Evolutionary conservation across 139 green algal genomes (phyloP), one percentile per base, ranked within the genome.

Genomic region (Ettlia oleoabundans): DNA sequence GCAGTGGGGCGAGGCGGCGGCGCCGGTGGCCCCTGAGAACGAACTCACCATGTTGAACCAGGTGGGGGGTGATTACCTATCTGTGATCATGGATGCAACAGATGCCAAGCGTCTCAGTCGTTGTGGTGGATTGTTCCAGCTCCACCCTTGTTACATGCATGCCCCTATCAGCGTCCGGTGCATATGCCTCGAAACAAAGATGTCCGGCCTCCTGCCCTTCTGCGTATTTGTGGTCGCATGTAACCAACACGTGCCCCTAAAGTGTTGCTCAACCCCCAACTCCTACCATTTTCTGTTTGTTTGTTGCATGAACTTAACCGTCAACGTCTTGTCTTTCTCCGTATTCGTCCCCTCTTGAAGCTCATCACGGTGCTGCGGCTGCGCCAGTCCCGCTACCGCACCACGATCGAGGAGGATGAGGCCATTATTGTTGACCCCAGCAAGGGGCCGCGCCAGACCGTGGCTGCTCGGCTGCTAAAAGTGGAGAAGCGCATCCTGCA

Each of bases 401-500:
- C 87, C 1, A 89, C 64, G 0, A 61, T 88, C 3, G 85, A 90
- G 81, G 63, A 94, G 84, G 90, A 96, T 79, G 69, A 92, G 24
- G 88, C 91, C 53, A 88, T 91, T 30, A 91, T 96, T 13, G 73
- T 75, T 4, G 87, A 94, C 75, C 85, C 89, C 30, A 61, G 35
- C 30, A 72, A 79, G 28, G 80, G 75, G 3, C 88, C 93, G 1
- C 86, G 93, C 1, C 71, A 88, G 30, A 90, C 90, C 73, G 90
- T 95, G 42, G 92, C 94, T 35, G 87, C 92, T 1, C 82, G 89
- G 1, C 86, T 96, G 26, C 73, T 94, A 37, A 82, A 88, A 26
- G 92, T 94, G n/a, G 89, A 93, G 65, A 93, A 94, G 83, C 65
- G 8, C 52, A 94, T 93, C 73, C 77, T 94, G 70, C 26, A 41